Percentiles rank a stretch among this genome's conserved stretches.
These are phyloP conservation scores for Ceratopteris richardii DNA, from an alignment of 75 land plant species.

Conservation along the genomic window DNA sequence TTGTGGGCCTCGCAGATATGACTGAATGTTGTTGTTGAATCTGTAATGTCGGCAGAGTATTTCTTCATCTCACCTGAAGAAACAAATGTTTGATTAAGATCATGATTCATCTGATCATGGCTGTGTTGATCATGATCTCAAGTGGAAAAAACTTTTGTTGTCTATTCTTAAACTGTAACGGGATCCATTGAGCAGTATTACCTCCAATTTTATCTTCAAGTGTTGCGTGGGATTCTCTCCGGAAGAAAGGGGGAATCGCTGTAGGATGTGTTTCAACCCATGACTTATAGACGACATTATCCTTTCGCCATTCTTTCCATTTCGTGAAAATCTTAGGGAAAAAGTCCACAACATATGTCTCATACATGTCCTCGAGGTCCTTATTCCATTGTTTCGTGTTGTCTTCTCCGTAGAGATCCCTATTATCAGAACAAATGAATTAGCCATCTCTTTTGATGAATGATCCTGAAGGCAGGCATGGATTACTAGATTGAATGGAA, in stretches of 20 bases:
- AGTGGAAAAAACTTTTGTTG: no score
- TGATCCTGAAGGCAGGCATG: no score
- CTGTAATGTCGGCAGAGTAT: not conserved
- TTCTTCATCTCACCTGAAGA: conserved; percentile 3
- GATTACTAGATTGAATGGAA: no score
- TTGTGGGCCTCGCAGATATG: not conserved
- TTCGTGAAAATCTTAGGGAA: not conserved
- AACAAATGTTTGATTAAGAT: no score
- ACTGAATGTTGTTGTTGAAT: not conserved
- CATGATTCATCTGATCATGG: no score
- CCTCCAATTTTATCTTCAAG: not conserved
- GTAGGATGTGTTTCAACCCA: not conserved
- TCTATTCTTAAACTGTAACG: no score
- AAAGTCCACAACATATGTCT: conserved; percentile 4
- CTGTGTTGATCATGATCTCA: no score
- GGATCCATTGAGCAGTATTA: not conserved
- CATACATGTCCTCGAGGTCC: conserved; percentile 3
- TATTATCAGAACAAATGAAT: not conserved
- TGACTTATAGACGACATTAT: not conserved
- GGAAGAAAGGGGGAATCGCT: not conserved
- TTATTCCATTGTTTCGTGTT: conserved; percentile 2
- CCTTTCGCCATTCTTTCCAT: not conserved
- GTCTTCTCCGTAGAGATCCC: conserved; percentile 1
- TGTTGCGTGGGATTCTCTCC: not conserved
- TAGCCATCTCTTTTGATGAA: not conserved